These are phyloP conservation scores for Pseudopithomyces chartarum DNA, from an alignment of 2,329 filamentous ascomycete genomes.

Conservation along the genomic window DNA sequence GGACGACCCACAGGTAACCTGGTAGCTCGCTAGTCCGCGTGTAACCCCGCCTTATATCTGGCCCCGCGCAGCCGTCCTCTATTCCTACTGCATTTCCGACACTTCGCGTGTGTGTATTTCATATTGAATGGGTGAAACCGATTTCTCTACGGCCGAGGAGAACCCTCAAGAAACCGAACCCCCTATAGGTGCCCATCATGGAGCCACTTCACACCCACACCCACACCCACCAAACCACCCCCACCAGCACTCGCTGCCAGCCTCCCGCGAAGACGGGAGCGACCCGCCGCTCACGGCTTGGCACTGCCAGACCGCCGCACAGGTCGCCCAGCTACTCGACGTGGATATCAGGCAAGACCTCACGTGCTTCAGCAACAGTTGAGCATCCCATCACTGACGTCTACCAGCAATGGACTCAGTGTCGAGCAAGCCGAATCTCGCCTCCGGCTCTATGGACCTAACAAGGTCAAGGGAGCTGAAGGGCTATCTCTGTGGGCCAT, in stretches of 20 bases:
- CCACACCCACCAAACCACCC: slow-evolving; percentile 18
- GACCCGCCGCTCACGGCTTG: slow-evolving; percentile 33
- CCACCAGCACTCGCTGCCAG: slow-evolving; percentile 21
- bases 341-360: slow-evolving; percentile 41
- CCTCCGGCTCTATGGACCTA: slow-evolving; percentile 69
- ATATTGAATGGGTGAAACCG: slow-evolving; percentile 51
- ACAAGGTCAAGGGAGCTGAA: slow-evolving; percentile 73
- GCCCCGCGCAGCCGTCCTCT: slow-evolving; percentile 24
- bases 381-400: slow-evolving; percentile 25
- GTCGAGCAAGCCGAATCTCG: slow-evolving; percentile 67
- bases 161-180: slow-evolving; percentile 47
- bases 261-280: slow-evolving; percentile 20
- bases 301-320: slow-evolving; percentile 43
- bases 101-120: slow-evolving; percentile 36
- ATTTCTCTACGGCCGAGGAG: slow-evolving; percentile 47
- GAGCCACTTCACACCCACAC: slow-evolving; percentile 30
- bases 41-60: slow-evolving; percentile 45
- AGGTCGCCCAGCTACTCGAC: slow-evolving; percentile 42
- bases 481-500: slow-evolving; percentile 76
- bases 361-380: background rate
- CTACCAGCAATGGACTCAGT: slow-evolving; percentile 63
- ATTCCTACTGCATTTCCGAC: slow-evolving; percentile 31
- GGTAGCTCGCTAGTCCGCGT: slow-evolving; percentile 23
- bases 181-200: slow-evolving; percentile 48
- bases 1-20: slow-evolving; percentile 28